phyloP scores from a whole-genome alignment of 2,329 filamentous ascomycete species.

The Aspergillus tamarii region DNA sequence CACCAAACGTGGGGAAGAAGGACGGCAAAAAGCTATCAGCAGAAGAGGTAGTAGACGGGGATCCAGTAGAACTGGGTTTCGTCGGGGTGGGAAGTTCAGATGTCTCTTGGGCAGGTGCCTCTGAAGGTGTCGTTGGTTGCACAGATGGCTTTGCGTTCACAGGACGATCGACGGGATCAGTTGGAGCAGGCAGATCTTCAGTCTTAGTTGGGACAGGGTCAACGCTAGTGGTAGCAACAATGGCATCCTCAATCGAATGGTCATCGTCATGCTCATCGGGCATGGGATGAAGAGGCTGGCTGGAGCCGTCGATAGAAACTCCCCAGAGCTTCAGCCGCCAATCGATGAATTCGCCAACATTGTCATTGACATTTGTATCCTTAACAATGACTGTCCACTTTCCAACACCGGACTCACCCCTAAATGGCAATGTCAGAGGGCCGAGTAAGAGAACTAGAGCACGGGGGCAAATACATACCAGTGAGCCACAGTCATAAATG shows the following conservation, averaged over 20 bases:
- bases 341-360: conserved; percentile 79
- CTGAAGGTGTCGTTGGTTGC: conserved; percentile 24
- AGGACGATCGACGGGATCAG: conserved; percentile 68
- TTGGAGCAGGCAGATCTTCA: conserved; percentile 50
- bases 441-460: background rate
- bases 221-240: conserved; percentile 67
- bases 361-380: conserved; percentile 76
- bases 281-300: conserved; percentile 76
- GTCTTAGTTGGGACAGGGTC: conserved; percentile 52
- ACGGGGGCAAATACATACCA: conserved; percentile 63
- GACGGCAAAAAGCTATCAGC: conserved; percentile 71
- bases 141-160: conserved; percentile 59
- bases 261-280: conserved; percentile 82
- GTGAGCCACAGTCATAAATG: conserved; percentile 97
- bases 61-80: conserved; percentile 33
- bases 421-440: conserved; percentile 43
- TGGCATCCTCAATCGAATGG: conserved; percentile 70
- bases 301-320: conserved; percentile 75
- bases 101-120: conserved; percentile 27
- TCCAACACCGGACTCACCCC: conserved; percentile 85
- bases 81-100: conserved; percentile 31
- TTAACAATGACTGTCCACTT: conserved; percentile 91
- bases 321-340: conserved; percentile 97
- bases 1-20: conserved; percentile 86
- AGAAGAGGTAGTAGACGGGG: conserved; percentile 38